These are phyloP conservation scores for Cryptococcus amylolentus DNA, from an alignment of 1,284 basidiomycete genomes.

Conservation along the genomic window DNA sequence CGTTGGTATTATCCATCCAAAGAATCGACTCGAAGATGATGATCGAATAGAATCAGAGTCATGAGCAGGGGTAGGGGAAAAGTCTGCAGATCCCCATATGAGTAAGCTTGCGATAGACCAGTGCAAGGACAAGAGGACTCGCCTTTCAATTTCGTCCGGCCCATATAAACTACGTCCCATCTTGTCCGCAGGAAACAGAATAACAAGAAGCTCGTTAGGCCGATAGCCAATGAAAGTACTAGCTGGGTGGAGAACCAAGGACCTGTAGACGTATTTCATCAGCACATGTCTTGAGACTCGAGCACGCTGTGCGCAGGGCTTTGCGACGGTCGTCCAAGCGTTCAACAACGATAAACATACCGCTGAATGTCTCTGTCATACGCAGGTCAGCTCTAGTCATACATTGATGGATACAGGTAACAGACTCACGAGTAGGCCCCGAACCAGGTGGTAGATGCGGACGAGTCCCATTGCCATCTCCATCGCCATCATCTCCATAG, in stretches of 20 bases:
- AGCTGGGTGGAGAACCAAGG: constrained; percentile 76
- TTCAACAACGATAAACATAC: constrained; percentile 10
- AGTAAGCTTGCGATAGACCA: not conserved
- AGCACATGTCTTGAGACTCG: not conserved
- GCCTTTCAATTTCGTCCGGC: constrained; percentile 92
- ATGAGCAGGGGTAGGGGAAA: constrained; percentile 38
- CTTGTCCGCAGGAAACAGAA: constrained; percentile 83
- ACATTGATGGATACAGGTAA: not conserved
- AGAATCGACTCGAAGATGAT: constrained; percentile 54
- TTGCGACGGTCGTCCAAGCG: not conserved
- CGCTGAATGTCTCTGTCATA: constrained; percentile 30
- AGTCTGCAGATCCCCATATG: constrained; percentile 24
- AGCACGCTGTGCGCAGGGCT: not conserved
- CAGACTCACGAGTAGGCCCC: constrained; percentile 19
- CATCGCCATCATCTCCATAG: not conserved
- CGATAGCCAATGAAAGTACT: constrained; percentile 71
- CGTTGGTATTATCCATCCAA: constrained; percentile 94
- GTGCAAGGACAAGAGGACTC: constrained; percentile 17
- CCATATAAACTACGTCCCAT: constrained; percentile 87
- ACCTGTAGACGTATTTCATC: constrained; percentile 13
- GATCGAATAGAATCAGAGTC: constrained; percentile 26
- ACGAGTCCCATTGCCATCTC: constrained; percentile 8
- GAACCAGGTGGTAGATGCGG: constrained; percentile 16
- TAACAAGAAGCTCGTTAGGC: constrained; percentile 71
- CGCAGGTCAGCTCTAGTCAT: not conserved